Evolutionary conservation across 2,329 filamentous ascomycete species (phyloP), one percentile per base, ranked within the genome.

Genomic region (Stagonosporopsis cucurbitacearum): DNA sequence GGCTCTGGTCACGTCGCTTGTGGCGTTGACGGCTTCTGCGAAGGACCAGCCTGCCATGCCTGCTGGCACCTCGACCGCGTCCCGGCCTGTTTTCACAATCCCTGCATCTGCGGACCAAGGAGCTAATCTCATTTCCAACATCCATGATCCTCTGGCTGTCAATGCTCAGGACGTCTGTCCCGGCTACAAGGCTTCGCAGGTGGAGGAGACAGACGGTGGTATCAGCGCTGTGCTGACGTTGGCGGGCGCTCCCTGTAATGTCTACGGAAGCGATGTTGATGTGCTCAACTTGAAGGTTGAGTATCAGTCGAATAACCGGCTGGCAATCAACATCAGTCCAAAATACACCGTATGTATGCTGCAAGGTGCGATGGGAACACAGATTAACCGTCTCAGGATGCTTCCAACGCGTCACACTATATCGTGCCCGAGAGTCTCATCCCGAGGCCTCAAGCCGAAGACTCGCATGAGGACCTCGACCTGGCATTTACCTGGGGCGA

Each of bases 261-360:
- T 86, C 20, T 96, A 94, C 61, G 91, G 92, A 0, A 88, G 82
- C 7, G 92, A 96, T 69, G 78, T 96, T 25, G 81, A 87, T 22
- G 78, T 82, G 4, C 78, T 96, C 44, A 82, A 81, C 32, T 77
- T 96, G 28, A 82, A 85, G 3, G 87, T 95, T 12, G 84, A 88
- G 66, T 88, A 88, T 62, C 86, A 91, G 69, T 81, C 84, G 5
- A 75, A 77, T 15, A 84, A 90, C 63, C 82, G 90, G 1, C 74
- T 95, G 36, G 87, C 88, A 51, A 79, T 95, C 45, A 85, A 87
- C 63, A 91, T 96, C 50, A 78, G 82, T 17, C 90, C 90, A 1
- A 82, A 85, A 6, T 80, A 88, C 65, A 74, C 92, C 32, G 76
- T 75, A 60, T 63, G 69, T 64, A 35, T 15, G 17, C 13, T 37